Base-by-base conservation (phyloP, 108 stramenopile genomes). In the Skeletonema potamos region DNA sequence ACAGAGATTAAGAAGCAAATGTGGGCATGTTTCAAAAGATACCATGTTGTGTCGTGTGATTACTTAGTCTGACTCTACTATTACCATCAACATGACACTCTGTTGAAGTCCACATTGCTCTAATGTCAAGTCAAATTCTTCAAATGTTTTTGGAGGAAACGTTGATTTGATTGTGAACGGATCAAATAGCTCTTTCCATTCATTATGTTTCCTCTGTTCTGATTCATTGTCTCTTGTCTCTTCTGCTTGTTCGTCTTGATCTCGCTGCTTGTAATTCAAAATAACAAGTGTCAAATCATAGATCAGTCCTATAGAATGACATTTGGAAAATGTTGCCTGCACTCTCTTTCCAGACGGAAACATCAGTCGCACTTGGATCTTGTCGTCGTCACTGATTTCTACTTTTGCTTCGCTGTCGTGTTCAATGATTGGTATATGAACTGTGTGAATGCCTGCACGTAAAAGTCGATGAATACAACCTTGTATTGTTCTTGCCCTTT, bases 201-300 rank as follows among this genome's bases (percentile, higher is more conserved):
- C 75, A 12, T 6, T 27, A 20, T 58, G 20, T 15, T 63, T 62
- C 8, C 34, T 36, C n/a, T 0, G 15, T 41, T 41, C 2, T 41
- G 39, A 41, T 15, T 41, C 15, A 15, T 15, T 41, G 13, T 4
- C 3, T n/a, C 15, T 41, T n/a, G 2, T 12, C n/a, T 41, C 39
- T 41, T 41, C 36, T 37, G 36, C 36, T 12, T 37, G 1, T n/a
- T 4, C 4, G 39, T 3, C 15, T 41, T n/a, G 39, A n/a, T 41
- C 39, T n/a, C 15, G 39, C 39, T 41, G 18, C 34, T 48, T 55
- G 12, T 12, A 46, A 32, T 77, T 64, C 68, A 77, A 70, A 17
- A 33, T 22, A 13, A 77, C 15, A 28, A 77, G 64, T 39, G 76
- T 68, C 17, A 77, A 56, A 66, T 77, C 76, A 41, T 77, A 77